These are phyloP conservation scores for Cytospora leucostoma DNA, from an alignment of 2,329 filamentous ascomycete species.

Conservation along the genomic window DNA sequence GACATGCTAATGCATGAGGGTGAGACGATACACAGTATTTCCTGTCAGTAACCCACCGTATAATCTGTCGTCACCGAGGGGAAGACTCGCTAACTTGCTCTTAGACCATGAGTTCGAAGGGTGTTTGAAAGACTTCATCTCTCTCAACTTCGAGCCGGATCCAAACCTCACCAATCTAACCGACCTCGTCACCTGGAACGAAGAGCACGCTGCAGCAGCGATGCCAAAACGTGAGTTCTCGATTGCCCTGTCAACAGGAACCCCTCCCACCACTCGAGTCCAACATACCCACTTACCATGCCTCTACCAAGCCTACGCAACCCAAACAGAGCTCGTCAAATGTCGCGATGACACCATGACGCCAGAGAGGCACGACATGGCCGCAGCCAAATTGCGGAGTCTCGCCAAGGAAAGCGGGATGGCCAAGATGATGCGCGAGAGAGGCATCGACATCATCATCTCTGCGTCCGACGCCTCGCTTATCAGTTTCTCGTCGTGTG, in stretches of 20 bases:
- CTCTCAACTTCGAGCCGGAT: constrained; percentile 26
- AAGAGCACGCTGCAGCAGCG: constrained; percentile 28
- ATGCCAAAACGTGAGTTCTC: constrained; percentile 30
- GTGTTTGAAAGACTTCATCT: constrained; percentile 23
- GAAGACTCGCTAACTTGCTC: background rate
- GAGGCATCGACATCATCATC: constrained; percentile 30
- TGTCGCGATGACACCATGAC: constrained; percentile 26
- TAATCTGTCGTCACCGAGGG: background rate
- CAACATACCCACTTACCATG: background rate
- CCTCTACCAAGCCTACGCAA: constrained; percentile 16
- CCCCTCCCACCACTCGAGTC: background rate
- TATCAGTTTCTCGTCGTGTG: constrained; percentile 28
- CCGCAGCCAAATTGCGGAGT: constrained; percentile 15
- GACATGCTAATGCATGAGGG: constrained; percentile 21
- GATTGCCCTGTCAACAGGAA: background rate
- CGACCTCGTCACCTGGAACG: constrained; percentile 33
- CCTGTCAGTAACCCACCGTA: constrained; percentile 22
- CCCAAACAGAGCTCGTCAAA: constrained; percentile 27
- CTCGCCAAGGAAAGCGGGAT: constrained; percentile 25
- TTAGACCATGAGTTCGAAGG: constrained; percentile 26
- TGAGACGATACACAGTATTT: constrained; percentile 27
- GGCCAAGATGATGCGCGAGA: constrained; percentile 23
- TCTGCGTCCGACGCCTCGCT: constrained; percentile 30
- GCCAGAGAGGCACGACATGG: constrained; percentile 18
- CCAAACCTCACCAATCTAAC: constrained; percentile 24